Base-by-base conservation (phyloP, 352 stramenopile species). In the Globisporangium spiculum region DNA sequence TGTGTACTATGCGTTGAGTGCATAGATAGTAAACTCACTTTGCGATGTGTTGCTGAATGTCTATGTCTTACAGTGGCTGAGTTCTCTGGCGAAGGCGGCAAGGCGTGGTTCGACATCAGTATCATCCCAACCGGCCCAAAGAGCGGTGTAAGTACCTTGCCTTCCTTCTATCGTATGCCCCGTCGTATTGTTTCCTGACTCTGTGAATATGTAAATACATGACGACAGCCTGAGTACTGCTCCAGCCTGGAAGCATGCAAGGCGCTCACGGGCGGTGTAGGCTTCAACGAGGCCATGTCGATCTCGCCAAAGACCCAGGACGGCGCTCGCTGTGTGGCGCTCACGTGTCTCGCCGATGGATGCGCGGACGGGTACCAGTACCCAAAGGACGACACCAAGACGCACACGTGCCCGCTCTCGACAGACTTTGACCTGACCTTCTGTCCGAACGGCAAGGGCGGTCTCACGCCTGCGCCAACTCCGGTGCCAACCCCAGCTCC, bases 331-430 rank as follows among this genome's bases (percentile, higher is more conserved):
- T 93, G 81, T 57, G 63, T 71, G 1, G 75, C 75, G 27, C 75
- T 88, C 8, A 88, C 75, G 32, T 91, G 85, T 63, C 72, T 83
- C 70, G 24, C 30, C 3, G 80, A 89, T 16, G 78, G 70, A 9
- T 93, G 85, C 57, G 27, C 26, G 3, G 83, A 93, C 66, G 85
- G 48, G 2, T 91, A 93, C 73, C 75, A 83, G 56, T 89, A 71
- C 63, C 85, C 85, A 20, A 90, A 86, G 68, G 83, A 93, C 67
- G 80, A 90, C 74, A 80, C 68, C 34, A 92, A 92, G 80, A 92
- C 84, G 38, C 81, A 89, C 67, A 69, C 68, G 46, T 92, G 84
- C 56, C 68, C 71, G 0, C 55, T 80, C 20, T 32, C 24, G 24
- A 84, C 79, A 46, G 73, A 89, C 72, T 89, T 87, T 32, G 73